A percentile compares a stretch with the other conserved stretches of the same genome.
phyloP scores from a whole-genome alignment of 2,329 filamentous ascomycete genomes.

The Cadophora gregata region DNA sequence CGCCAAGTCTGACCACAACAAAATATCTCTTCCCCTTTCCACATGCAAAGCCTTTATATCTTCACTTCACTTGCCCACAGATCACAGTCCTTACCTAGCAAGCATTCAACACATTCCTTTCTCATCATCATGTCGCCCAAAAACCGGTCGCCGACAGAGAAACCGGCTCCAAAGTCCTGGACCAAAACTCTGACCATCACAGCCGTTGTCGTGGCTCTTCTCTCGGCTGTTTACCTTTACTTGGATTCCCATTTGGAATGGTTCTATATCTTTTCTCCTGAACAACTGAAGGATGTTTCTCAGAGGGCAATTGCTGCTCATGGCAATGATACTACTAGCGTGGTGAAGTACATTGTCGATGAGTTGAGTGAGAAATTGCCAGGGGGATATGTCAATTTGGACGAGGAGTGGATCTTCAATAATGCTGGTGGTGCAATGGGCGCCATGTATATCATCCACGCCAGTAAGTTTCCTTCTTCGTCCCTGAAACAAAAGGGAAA shows the following conservation, averaged over 20 bases:
- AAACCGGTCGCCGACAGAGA: not conserved
- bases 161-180: constrained; percentile 1
- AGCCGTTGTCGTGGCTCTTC: constrained; percentile 58
- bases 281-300: constrained; percentile 72
- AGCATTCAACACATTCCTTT: not conserved
- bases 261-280: constrained; percentile 78
- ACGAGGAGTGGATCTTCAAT: constrained; percentile 90
- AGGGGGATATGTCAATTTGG: constrained; percentile 64
- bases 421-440: constrained; percentile 93
- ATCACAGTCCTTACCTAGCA: not conserved
- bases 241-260: constrained; percentile 57
- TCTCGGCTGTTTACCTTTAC: constrained; percentile 59
- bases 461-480: constrained; percentile 61
- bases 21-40: constrained; percentile 16
- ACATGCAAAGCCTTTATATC: constrained; percentile 3
- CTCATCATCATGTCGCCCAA: constrained; percentile 19
- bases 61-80: constrained; percentile 1
- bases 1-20: constrained; percentile 10
- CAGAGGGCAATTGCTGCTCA: constrained; percentile 69
- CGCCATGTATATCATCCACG: constrained; percentile 88
- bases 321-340: constrained; percentile 74
- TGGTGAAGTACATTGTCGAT: constrained; percentile 72
- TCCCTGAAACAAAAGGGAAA: not conserved
- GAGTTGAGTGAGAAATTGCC: constrained; percentile 63
- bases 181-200: constrained; percentile 51